Base-by-base conservation (phyloP, 805 yeast genomes). In the Zygosaccharomyces lentus region DNA sequence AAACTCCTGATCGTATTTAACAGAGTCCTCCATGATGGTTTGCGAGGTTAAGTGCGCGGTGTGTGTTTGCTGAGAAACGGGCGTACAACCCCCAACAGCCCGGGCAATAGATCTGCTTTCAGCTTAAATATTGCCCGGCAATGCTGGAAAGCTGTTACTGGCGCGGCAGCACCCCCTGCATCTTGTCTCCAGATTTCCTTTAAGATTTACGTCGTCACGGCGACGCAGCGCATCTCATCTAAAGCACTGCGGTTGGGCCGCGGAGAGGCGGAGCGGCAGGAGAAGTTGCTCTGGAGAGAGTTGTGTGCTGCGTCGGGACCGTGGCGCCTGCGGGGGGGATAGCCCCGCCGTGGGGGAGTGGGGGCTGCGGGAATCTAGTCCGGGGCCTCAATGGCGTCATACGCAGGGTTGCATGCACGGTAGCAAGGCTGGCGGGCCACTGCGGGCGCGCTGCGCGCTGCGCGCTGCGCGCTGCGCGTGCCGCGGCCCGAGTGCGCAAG, bases 1-100 rank as follows among this genome's bases (percentile, higher is more conserved):
- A 15, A 44, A 44, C 47, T 44, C 47, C 17, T 44, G 43, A 6
- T 44, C 47, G 38, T 31, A 34, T 24, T 44, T 44, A 23, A 30
- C 41, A 19, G 29, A 26, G 29, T 13, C 32, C 4, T 16, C 32
- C 32, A 29, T 29, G 32, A 16, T 29, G 32, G 7, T 3, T 9
- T 25, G 29, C 8, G 29, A 25, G 8, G 10, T 7, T n/a, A n/a
- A 29, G 13, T 12, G 32, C 32, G 32, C 4, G 21, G 15, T 27
- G 31, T 27, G 15, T 29, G 32, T 29, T 10, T 12, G 13, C n/a
- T 10, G 32, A 29, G 16, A 29, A 29, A 29, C 8, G 32, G 8
- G 32, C 32, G 21, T 19, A 19, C 16, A n/a, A n/a, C n/a, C n/a
- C n/a, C n/a, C n/a, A n/a, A n/a, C n/a, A n/a, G n/a, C n/a, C n/a